Percentiles rank a stretch among this genome's conserved stretches.
Conservation (phyloP, 306 rosid species). For the Fagus crenata region DNA sequence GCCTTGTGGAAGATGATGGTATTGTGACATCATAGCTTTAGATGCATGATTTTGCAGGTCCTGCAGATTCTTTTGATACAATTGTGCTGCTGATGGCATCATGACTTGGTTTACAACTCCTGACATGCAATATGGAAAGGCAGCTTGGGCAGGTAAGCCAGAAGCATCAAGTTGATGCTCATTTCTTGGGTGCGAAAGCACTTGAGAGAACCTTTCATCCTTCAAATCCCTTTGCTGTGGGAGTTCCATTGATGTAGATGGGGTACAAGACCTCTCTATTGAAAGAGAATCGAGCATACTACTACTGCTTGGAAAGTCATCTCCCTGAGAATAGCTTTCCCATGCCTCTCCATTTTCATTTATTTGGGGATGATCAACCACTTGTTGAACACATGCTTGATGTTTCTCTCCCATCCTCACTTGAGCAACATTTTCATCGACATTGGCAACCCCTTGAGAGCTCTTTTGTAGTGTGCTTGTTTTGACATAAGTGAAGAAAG, state of each 20-base stretch:
- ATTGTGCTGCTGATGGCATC: conserved; percentile 66
- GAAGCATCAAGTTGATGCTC: conserved; percentile 51
- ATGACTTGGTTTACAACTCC: conserved; percentile 69
- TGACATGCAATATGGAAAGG: conserved; percentile 72
- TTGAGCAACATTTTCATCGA: conserved; percentile 39
- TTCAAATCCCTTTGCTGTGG: conserved; percentile 45
- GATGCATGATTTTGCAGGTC: conserved; percentile 62
- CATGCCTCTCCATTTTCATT: conserved; percentile 59
- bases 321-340: conserved; percentile 64
- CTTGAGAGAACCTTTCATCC: conserved; percentile 51
- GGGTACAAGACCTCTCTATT: conserved; percentile 82
- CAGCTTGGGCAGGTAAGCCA: conserved; percentile 51
- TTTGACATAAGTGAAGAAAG: conserved; percentile 89
- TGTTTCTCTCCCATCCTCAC: conserved; percentile 42
- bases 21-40: conserved; percentile 60
- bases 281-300: conserved; percentile 74
- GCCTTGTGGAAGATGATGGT: conserved; percentile 69
- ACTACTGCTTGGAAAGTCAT: conserved; percentile 66
- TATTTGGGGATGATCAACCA: conserved; percentile 38
- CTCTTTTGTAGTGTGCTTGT: conserved; percentile 43
- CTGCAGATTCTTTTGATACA: conserved; percentile 69
- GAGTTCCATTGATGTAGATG: conserved; percentile 61
- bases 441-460: conserved; percentile 45
- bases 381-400: conserved; percentile 44
- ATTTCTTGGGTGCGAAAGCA: conserved; percentile 47